Conservation (phyloP, 192 early-diverging fungal species). For the Umbelopsis ramanniana region DNA sequence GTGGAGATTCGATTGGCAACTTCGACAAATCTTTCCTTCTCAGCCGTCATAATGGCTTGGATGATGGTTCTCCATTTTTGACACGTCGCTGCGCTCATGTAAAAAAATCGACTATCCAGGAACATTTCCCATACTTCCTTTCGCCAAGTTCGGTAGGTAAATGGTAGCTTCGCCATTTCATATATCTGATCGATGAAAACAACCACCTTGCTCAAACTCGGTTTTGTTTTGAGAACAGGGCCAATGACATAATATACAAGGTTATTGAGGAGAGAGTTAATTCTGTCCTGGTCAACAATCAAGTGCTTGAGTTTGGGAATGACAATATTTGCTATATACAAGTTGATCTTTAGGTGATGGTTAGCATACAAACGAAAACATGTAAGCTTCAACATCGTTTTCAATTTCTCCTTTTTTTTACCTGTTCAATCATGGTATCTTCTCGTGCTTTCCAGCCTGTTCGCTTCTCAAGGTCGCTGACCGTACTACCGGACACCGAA, state of each 20-base stretch:
- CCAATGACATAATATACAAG: constrained; percentile 84
- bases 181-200: constrained; percentile 61
- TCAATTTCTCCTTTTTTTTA: constrained; percentile 6
- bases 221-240: constrained; percentile 66
- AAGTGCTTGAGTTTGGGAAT: constrained; percentile 73
- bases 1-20: constrained; percentile 74
- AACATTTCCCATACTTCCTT: constrained; percentile 84
- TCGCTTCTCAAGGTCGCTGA: constrained; percentile 50
- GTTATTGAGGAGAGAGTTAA: constrained; percentile 65
- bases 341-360: constrained; percentile 24
- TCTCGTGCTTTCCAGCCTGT: constrained; percentile 64
- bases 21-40: constrained; percentile 80
- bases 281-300: constrained; percentile 75
- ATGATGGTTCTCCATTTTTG: constrained; percentile 74
- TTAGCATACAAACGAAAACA: not conserved
- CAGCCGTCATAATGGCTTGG: constrained; percentile 68
- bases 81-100: constrained; percentile 55
- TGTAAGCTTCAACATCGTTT: too few relatives aligned
- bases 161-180: constrained; percentile 66
- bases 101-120: constrained; percentile 71
- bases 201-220: constrained; percentile 33
- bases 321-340: constrained; percentile 53
- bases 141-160: constrained; percentile 66
- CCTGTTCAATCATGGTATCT: constrained; percentile 68
- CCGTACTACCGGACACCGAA: constrained; percentile 35